These are phyloP conservation scores for Fusarium anguioides DNA, from an alignment of 2,329 filamentous ascomycete species.

Conservation along the genomic window DNA sequence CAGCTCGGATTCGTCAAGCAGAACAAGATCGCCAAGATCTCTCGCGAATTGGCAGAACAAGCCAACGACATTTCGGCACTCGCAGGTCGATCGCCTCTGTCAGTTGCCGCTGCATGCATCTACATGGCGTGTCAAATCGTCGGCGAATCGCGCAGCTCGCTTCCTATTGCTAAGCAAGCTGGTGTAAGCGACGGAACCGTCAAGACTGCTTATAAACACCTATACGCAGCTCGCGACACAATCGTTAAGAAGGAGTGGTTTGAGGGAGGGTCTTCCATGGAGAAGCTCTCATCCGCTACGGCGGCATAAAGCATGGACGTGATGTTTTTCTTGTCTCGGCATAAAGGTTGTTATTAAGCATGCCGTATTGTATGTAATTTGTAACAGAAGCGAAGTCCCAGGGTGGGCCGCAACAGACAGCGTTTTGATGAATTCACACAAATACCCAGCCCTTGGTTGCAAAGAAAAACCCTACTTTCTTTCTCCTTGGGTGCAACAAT, in stretches of 20 bases:
- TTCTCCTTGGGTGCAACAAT: no score
- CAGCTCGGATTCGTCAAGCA: constrained; percentile 78
- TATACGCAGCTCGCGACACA: constrained; percentile 79
- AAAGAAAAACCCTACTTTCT: no score
- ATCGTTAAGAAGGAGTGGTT: constrained; percentile 83
- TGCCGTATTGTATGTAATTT: not conserved
- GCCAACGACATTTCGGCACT: constrained; percentile 83
- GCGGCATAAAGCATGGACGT: constrained; percentile 1
- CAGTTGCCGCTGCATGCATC: constrained; percentile 93
- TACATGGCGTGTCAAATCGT: constrained; percentile 94
- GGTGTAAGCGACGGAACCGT: constrained; percentile 98
- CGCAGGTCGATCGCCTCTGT: constrained; percentile 92
- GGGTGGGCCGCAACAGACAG: not conserved
- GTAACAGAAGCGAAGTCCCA: not conserved
- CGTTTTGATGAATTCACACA: constrained; percentile 7
- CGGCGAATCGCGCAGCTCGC: constrained; percentile 79
- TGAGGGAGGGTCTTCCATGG: constrained; percentile 75
- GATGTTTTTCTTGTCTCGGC: not conserved
- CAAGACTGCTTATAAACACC: constrained; percentile 91
- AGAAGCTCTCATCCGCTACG: constrained; percentile 69
- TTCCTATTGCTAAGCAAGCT: constrained; percentile 85
- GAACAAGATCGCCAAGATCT: constrained; percentile 81
- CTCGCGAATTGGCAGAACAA: constrained; percentile 80
- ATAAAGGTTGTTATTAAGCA: not conserved
- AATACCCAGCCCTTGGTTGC: not conserved